Conservation (phyloP, 805 yeast genomes). For the Metschnikowia drakensbergensis region DNA sequence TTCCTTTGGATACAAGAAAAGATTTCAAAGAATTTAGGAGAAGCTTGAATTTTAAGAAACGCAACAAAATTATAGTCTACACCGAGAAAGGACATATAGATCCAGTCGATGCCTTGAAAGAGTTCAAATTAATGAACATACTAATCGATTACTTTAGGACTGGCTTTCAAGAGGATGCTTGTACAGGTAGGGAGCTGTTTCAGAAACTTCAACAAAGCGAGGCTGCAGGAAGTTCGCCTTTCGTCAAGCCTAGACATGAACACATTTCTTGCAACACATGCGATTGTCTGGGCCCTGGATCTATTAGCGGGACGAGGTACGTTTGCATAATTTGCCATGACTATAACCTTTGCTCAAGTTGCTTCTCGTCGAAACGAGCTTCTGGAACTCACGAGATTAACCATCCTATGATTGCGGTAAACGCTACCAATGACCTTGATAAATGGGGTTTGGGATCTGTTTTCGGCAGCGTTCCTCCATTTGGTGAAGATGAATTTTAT, state of each 20-base stretch:
- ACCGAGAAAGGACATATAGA: background rate
- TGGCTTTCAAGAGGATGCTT: background rate
- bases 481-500: background rate
- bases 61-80: conserved; percentile 29
- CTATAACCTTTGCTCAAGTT: conserved; percentile 16
- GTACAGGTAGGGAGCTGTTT: background rate
- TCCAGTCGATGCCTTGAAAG: background rate
- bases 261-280: conserved; percentile 36
- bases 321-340: conserved; percentile 16
- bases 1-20: conserved; percentile 31
- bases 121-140: background rate
- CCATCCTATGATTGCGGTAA: conserved; percentile 16
- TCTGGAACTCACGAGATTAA: conserved; percentile 6
- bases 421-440: background rate
- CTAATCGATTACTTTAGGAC: background rate
- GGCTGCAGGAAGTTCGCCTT: background rate
- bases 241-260: conserved; percentile 18
- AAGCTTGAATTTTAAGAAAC: conserved; percentile 47
- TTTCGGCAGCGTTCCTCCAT: background rate
- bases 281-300: conserved; percentile 16
- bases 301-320: conserved; percentile 14
- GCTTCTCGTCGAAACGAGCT: conserved; percentile 3
- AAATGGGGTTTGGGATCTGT: background rate
- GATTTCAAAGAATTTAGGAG: conserved; percentile 45
- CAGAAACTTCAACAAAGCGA: background rate